phyloP scores from a whole-genome alignment of 352 stramenopile species.

The Phytophthora constricta region DNA sequence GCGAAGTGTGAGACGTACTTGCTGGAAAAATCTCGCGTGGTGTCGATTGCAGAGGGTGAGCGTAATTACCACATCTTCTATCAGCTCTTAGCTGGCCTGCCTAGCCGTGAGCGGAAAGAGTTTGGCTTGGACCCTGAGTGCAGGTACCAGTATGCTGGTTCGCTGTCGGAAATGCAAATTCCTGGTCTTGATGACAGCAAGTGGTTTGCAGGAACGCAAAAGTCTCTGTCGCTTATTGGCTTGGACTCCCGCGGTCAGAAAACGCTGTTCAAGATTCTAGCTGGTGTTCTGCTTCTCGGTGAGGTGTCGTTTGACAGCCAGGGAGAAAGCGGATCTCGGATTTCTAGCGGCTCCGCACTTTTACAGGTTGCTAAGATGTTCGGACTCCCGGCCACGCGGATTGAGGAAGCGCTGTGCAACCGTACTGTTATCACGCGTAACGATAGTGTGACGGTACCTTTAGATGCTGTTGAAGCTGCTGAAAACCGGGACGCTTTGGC shows the following conservation, averaged over 20 bases:
- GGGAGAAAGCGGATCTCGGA: slow-evolving; percentile 75
- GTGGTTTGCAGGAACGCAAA: slow-evolving; percentile 81
- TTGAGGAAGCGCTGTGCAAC: slow-evolving; percentile 94
- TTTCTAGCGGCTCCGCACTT: slow-evolving; percentile 70
- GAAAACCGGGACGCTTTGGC: slow-evolving; percentile 97
- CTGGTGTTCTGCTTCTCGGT: slow-evolving; percentile 96
- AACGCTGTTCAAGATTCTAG: slow-evolving; percentile 84
- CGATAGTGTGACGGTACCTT: slow-evolving; percentile 80
- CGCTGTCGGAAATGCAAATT: slow-evolving; percentile 80
- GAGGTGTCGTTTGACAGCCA: slow-evolving; percentile 93
- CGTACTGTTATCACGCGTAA: slow-evolving; percentile 92
- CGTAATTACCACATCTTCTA: slow-evolving; percentile 99
- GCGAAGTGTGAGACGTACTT: slow-evolving; percentile 95
- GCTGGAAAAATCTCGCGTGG: slow-evolving; percentile 96
- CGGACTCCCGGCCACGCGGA: slow-evolving; percentile 81
- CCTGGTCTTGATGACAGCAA: slow-evolving; percentile 87
- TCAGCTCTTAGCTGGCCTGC: slow-evolving; percentile 86
- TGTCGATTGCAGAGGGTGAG: slow-evolving; percentile 95
- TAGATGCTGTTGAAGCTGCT: slow-evolving; percentile 89
- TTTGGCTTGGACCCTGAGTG: slow-evolving; percentile 70
- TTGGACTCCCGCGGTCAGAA: slow-evolving; percentile 61
- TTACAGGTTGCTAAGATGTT: slow-evolving; percentile 90
- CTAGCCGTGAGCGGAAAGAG: slow-evolving; percentile 56
- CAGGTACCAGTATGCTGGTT: slow-evolving; percentile 79
- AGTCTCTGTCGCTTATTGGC: slow-evolving; percentile 82